Conservation (phyloP, 148 eudicot genomes). For the Fallopia convolvulus region DNA sequence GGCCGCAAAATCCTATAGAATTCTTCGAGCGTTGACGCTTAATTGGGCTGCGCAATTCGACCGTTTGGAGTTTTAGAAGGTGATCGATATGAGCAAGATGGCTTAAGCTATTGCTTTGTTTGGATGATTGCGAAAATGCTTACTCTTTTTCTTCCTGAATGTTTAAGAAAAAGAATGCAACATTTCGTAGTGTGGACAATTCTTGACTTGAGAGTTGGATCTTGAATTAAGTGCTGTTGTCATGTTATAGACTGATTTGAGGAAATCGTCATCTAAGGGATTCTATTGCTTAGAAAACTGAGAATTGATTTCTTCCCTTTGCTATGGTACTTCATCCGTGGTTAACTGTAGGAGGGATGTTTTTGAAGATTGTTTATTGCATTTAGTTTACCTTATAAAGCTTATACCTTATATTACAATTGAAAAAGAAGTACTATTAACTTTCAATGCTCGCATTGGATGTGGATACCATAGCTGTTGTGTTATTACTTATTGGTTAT, state of each 20-base stretch:
- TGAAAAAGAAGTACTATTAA: not conserved
- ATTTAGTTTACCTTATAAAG: not conserved
- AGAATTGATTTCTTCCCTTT: not conserved
- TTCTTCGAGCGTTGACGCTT: not conserved
- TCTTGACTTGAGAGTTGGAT: not conserved
- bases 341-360: not conserved
- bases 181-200: not conserved
- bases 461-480: not conserved
- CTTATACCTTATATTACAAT: not conserved
- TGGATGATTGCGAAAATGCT: not conserved
- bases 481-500: too few relatives aligned
- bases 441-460: not conserved
- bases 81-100: not conserved
- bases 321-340: too few relatives aligned
- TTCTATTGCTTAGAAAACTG: not conserved
- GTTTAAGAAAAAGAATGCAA: too few relatives aligned
- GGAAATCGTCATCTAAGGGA: not conserved
- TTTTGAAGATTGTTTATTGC: not conserved
- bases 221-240: not conserved
- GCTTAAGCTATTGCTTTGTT: too few relatives aligned
- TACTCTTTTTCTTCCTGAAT: not conserved
- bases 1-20: not conserved
- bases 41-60: too few relatives aligned
- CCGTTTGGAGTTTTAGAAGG: not conserved
- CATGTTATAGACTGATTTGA: not conserved